These are phyloP conservation scores for Trichoderma atrobrunneum DNA, from an alignment of 2,329 filamentous ascomycete species.

Conservation along the genomic window DNA sequence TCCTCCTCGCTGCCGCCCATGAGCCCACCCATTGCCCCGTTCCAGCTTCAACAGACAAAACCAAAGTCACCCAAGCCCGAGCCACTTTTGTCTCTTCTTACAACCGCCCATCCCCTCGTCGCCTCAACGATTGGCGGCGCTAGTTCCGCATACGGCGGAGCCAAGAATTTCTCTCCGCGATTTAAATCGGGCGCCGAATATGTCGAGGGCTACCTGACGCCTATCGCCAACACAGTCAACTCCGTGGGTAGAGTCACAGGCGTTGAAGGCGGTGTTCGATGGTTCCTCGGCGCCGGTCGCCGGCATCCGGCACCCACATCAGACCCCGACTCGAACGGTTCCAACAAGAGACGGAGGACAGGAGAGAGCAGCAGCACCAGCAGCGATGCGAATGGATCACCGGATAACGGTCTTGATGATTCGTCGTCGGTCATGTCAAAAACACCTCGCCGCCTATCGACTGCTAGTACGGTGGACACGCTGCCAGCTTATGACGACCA, in stretches of 20 bases:
- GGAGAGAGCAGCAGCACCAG: constrained; percentile 36
- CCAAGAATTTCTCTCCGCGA: constrained; percentile 85
- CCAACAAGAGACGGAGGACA: constrained; percentile 57
- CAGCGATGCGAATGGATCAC: constrained; percentile 27
- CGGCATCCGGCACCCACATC: constrained; percentile 44
- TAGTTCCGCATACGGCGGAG: constrained; percentile 78
- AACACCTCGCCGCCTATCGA: constrained; percentile 54
- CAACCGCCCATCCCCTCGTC: constrained; percentile 81
- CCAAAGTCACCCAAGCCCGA: constrained; percentile 59
- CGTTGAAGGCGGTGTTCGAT: constrained; percentile 80
- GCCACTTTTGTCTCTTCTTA: constrained; percentile 80
- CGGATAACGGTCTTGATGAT: constrained; percentile 23
- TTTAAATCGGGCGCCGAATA: constrained; percentile 90
- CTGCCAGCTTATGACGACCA: constrained; percentile 82
- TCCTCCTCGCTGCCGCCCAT: constrained; percentile 42
- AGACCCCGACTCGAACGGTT: constrained; percentile 46
- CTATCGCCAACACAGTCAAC: constrained; percentile 81
- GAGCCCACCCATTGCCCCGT: constrained; percentile 37
- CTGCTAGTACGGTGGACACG: constrained; percentile 67
- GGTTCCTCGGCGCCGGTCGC: constrained; percentile 67
- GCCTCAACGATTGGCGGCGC: constrained; percentile 82
- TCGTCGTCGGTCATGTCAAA: constrained; percentile 29
- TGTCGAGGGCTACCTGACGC: constrained; percentile 82
- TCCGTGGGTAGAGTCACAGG: constrained; percentile 81
- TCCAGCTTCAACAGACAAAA: constrained; percentile 21